Percentiles rank a stretch among this genome's conserved stretches.
These are phyloP conservation scores for Yamadazyma tumulicola DNA, from an alignment of 805 yeast species.

Conservation along the genomic window DNA sequence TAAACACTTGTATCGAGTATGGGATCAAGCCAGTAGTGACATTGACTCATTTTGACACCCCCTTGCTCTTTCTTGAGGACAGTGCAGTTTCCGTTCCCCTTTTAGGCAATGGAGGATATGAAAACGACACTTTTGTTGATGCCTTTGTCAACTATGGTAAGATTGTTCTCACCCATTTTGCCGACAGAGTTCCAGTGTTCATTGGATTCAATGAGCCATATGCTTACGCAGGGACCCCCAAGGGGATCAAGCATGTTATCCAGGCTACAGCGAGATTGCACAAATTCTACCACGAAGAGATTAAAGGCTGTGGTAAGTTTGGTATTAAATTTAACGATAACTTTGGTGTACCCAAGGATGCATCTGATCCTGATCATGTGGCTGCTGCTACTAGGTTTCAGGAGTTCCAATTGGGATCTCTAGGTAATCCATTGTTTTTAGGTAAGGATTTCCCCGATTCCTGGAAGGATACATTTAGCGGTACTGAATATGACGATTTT, in stretches of 20 bases:
- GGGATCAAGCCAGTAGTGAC: constrained; percentile 27
- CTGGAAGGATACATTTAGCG: constrained; percentile 16
- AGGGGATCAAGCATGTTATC: constrained; percentile 21
- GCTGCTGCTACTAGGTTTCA: constrained; percentile 23
- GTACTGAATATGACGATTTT: constrained; percentile 11
- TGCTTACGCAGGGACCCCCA: constrained; percentile 16
- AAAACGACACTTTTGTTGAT: constrained; percentile 21
- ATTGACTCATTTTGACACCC: constrained; percentile 32
- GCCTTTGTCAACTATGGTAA: constrained; percentile 30
- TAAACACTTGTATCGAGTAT: constrained; percentile 18
- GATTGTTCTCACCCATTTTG: constrained; percentile 24
- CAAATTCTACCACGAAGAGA: constrained; percentile 21
- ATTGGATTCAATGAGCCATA: constrained; percentile 31
- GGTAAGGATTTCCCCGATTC: constrained; percentile 27
- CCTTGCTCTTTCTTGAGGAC: too few relatives aligned
- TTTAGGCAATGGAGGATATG: constrained; percentile 19
- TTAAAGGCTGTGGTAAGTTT: constrained; percentile 20
- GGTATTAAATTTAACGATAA: constrained; percentile 25
- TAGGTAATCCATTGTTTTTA: constrained; percentile 27
- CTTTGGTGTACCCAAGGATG: constrained; percentile 24
- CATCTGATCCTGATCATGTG: constrained; percentile 17
- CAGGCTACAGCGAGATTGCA: constrained; percentile 22
- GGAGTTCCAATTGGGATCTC: constrained; percentile 22
- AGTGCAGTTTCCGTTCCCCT: too few relatives aligned
- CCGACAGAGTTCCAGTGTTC: constrained; percentile 28